Evolutionary conservation across 2,329 filamentous ascomycete genomes (phyloP), one percentile per base, ranked within the genome.

Genomic region (Nemania bipapillata): DNA sequence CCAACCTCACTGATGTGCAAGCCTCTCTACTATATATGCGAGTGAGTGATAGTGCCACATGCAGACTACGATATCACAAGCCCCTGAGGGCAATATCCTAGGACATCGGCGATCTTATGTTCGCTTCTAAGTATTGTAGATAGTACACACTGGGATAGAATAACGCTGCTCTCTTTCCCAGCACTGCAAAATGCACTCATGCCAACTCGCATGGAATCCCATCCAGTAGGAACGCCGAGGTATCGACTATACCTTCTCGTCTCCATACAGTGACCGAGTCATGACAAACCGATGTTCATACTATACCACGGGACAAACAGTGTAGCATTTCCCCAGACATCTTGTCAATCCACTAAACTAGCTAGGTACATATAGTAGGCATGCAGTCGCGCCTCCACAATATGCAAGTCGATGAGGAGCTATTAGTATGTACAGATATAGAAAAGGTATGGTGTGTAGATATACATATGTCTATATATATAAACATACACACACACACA

Each of bases 301-400:
- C 65, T 50, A 32, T 28, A 54, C 28, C 32, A 15, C 28, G 24
- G n/a, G 47, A 49, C 26, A 52, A 20, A 5, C 37, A 56, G 11
- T 37, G 65, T 68, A 47, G 61, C 57, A 65, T 69, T 66, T 55
- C 66, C 66, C 63, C 63, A 54, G 49, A 50, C 26, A 47, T 63
- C 66, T 7, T 24, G 5, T 22, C 47, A 50, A 20, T 49, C 17
- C 47, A 50, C 26, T 30, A 52, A 3, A 6, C 24, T 28, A 26
- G 4, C 22, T 15, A 28, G 26, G 49, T 52, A 11, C 15, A 53
- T n/a, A n/a, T 20, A 24, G 35, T 2, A 32, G 17, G 22, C 28
- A 50, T 49, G 47, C 22, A 64, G 54, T 58, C 22, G 55, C 24
- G 30, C 57, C 66, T 68, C 66, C 66, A 57, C 56, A 50, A 53